Evolutionary conservation across 805 yeast species (phyloP), one percentile per base, ranked within the genome.

Genomic region (Sungouiozyma ichnusensis): DNA sequence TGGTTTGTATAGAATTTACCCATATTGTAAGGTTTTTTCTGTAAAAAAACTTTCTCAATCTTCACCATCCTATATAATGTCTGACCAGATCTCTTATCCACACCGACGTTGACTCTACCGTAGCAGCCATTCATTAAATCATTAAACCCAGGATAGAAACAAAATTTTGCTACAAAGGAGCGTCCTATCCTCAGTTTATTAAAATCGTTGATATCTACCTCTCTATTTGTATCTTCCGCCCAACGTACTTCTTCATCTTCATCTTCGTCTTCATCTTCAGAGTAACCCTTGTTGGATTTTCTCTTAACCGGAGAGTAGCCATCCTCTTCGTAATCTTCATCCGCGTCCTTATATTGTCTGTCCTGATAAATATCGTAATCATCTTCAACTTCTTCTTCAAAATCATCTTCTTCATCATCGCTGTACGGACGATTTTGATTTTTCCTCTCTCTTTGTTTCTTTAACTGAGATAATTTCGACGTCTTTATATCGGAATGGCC

Each of bases 71-170:
- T 73, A 63, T 92, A 90, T 41, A 76, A 74, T 9, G 81, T 73
- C 53, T 69, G 67, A 24, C 81, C 76, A 11, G 79, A 74, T 36
- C 77, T 71, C 43, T 71, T 72, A 53, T 80, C 81, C 35, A 67
- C 55, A 8, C 96, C 95, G 43, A 92, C 74, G 58, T 85, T 87
- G 42, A 92, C 79, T 50, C 88, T 75, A 31, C 88, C 94, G 58
- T 71, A 85, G 39, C 94, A 78, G 16, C 85, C 94, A 16, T 73
- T 68, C 14, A 85, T 74, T 1, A 74, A 72, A 16, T 75, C 77
- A 37, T 74, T 77, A 60, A 94, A 88, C 29, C 78, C 87, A 11
- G 92, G 88, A 62, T 87, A 80, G 60, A 79, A 87, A 56, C 88
- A 77, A 57, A 70, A 85, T 58, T 81, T 82, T 33, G 79, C 74